These are phyloP conservation scores for Cutaneotrichosporon sp. DNA, from an alignment of 1,284 basidiomycete species.

Conservation along the genomic window DNA sequence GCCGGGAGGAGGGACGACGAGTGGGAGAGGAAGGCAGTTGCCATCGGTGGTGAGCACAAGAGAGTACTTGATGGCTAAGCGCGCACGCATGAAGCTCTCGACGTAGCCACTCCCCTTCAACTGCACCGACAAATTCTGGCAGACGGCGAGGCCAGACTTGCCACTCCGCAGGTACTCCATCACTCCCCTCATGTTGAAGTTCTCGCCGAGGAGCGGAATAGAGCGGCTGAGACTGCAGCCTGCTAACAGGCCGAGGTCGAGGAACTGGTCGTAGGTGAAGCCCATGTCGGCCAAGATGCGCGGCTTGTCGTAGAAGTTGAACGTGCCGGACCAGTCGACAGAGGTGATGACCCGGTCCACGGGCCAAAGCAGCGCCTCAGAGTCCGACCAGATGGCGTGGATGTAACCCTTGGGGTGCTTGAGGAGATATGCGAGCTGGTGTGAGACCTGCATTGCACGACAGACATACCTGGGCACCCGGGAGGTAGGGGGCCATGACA, in stretches of 20 bases:
- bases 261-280: constrained; percentile 85
- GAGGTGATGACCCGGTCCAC: constrained; percentile 89
- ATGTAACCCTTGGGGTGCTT: constrained; percentile 92
- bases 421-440: constrained; percentile 86
- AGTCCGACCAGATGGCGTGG: constrained; percentile 89
- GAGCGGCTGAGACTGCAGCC: constrained; percentile 85
- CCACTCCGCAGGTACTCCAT: constrained; percentile 88
- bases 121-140: constrained; percentile 65
- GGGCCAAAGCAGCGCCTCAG: constrained; percentile 86
- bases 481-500: constrained; percentile 90
- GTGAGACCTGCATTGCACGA: not conserved
- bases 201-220: constrained; percentile 77
- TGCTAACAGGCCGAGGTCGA: constrained; percentile 88
- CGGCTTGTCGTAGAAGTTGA: constrained; percentile 84
- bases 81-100: constrained; percentile 86
- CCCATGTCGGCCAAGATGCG: constrained; percentile 73
- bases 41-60: constrained; percentile 91
- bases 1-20: constrained; percentile 63
- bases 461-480: constrained; percentile 80
- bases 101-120: constrained; percentile 58
- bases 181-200: constrained; percentile 73
- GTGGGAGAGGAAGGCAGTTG: constrained; percentile 79
- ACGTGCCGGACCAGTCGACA: constrained; percentile 71
- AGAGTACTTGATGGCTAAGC: constrained; percentile 89
- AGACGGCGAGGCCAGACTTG: constrained; percentile 78